Percentiles rank a stretch among this genome's conserved stretches.
Conservation (phyloP, 2,329 filamentous ascomycete species). For the Talaromyces sp. region DNA sequence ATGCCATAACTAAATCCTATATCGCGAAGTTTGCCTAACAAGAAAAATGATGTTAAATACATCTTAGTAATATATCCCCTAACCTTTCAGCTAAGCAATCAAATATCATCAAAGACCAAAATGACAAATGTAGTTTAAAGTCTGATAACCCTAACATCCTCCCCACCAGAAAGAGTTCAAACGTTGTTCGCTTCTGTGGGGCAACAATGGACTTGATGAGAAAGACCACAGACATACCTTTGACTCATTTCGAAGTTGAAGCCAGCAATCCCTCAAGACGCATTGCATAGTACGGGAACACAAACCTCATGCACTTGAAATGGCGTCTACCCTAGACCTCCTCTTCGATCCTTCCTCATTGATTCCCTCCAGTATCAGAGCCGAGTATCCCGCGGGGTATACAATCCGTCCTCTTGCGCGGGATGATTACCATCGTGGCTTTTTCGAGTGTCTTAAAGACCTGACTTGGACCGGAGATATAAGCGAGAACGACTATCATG, state of each 20-base stretch:
- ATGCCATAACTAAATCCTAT: too few relatives aligned
- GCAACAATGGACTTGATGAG: too few relatives aligned
- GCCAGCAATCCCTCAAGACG: neutral
- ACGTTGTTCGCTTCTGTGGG: too few relatives aligned
- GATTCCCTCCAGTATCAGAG: slow-evolving; percentile 6
- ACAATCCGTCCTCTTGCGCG: slow-evolving; percentile 11
- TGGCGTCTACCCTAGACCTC: neutral
- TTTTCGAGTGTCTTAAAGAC: slow-evolving; percentile 9
- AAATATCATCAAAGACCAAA: too few relatives aligned
- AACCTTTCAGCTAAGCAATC: too few relatives aligned
- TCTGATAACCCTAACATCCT: neutral
- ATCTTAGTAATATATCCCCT: too few relatives aligned
- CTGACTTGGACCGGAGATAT: slow-evolving; percentile 11
- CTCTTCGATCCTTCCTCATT: slow-evolving; percentile 6
- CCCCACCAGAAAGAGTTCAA: too few relatives aligned
- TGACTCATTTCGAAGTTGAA: neutral
- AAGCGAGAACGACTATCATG: neutral
- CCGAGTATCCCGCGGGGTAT: slow-evolving; percentile 7
- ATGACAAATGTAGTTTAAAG: too few relatives aligned
- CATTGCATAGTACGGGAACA: neutral
- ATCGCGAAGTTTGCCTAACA: too few relatives aligned
- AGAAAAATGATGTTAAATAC: too few relatives aligned
- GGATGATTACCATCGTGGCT: slow-evolving; percentile 12
- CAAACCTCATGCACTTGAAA: neutral
- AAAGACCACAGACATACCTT: too few relatives aligned